Percentiles rank a stretch among this genome's conserved stretches.
phyloP scores from a whole-genome alignment of 2,329 filamentous ascomycete species.

The Plenodomus lindquistii region DNA sequence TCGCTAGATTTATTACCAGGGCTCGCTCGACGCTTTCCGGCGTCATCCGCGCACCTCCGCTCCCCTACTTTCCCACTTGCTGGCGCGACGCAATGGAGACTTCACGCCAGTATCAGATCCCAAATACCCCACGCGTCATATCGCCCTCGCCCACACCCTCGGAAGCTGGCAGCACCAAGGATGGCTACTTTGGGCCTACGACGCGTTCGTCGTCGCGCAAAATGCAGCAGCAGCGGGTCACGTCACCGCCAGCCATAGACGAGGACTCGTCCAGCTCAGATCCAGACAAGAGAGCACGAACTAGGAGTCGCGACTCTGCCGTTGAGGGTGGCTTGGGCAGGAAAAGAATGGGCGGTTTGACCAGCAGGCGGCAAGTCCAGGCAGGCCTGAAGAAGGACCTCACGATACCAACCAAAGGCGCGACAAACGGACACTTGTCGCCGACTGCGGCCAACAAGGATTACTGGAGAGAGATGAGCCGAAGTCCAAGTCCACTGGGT shows the following conservation, averaged over 20 bases:
- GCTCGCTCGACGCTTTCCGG: conserved; percentile 55
- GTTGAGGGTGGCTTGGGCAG: conserved; percentile 41
- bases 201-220: conserved; percentile 74
- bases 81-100: conserved; percentile 46
- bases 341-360: conserved; percentile 58
- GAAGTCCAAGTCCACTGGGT: conserved; percentile 89
- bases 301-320: conserved; percentile 71
- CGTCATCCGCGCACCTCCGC: conserved; percentile 58
- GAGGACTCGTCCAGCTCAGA: conserved; percentile 63
- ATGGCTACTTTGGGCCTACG: conserved; percentile 72
- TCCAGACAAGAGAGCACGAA: conserved; percentile 63
- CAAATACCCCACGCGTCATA: conserved; percentile 82
- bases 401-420: conserved; percentile 45
- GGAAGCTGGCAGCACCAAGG: conserved; percentile 50
- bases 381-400: conserved; percentile 44
- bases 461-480: conserved; percentile 84
- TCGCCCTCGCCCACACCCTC: conserved; percentile 73
- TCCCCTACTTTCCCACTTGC: conserved; percentile 60
- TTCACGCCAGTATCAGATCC: conserved; percentile 63
- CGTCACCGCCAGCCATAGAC: conserved; percentile 63
- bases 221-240: conserved; percentile 56
- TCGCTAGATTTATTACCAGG: conserved; percentile 31
- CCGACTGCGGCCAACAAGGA: conserved; percentile 67
- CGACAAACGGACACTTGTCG: conserved; percentile 70
- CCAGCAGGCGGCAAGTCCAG: conserved; percentile 50